Conservation (phyloP, 108 stramenopile species). For the Pseudonitzschia multiseries region DNA sequence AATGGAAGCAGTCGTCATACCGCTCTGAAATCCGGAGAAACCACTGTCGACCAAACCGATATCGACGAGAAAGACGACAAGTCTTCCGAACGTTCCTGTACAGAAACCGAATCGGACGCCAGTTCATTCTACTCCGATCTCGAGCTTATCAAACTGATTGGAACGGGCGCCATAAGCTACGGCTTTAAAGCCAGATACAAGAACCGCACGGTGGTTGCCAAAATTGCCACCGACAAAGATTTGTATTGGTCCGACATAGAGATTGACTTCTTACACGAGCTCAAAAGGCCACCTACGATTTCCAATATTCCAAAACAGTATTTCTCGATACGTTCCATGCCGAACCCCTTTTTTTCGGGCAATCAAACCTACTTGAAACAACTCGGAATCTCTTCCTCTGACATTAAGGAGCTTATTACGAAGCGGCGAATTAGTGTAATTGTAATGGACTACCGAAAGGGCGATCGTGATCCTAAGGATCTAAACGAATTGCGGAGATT, state of each 20-base stretch:
- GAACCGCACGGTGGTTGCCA: background rate
- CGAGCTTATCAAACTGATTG: background rate
- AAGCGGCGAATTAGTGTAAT: slow-evolving; percentile 1
- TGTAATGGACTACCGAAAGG: background rate
- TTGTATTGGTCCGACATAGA: slow-evolving; percentile 1
- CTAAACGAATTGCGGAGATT: background rate
- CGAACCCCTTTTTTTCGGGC: background rate
- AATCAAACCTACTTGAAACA: background rate
- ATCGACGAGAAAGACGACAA: too few species aligned
- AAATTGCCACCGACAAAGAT: background rate
- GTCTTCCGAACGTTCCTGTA: background rate
- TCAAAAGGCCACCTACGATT: background rate
- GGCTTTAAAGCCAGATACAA: background rate
- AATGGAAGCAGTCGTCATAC: too few species aligned
- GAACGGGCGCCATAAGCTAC: background rate
- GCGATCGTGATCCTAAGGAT: background rate
- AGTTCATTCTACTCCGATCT: background rate
- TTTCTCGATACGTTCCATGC: background rate
- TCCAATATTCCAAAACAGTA: background rate
- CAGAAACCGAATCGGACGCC: background rate
- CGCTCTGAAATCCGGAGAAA: too few species aligned
- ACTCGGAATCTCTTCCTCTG: background rate
- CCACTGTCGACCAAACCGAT: too few species aligned
- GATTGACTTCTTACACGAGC: background rate
- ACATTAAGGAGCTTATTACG: background rate